Evolutionary conservation across 2,329 filamentous ascomycete genomes (phyloP).

Genomic region (Aspergillus nomiae): DNA sequence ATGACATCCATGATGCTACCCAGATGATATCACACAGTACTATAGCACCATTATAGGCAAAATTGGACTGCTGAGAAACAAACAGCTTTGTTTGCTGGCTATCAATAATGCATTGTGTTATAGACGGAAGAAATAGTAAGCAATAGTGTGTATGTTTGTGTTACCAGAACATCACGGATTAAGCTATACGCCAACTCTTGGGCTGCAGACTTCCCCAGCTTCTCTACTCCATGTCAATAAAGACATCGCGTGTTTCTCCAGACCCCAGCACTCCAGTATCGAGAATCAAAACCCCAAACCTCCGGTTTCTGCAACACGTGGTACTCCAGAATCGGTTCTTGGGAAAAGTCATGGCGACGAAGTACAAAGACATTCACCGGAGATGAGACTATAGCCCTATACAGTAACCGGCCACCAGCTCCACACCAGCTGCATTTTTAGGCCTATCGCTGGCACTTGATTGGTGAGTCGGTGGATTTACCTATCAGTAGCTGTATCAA

Average conservation of each 20-base stretch:
- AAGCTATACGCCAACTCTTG: not conserved
- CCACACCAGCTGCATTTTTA: not conserved
- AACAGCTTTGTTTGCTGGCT: not conserved
- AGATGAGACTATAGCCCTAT: not conserved
- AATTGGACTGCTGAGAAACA: not conserved
- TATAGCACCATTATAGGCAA: not conserved
- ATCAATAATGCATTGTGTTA: not conserved
- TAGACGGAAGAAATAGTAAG: not conserved
- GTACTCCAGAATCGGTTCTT: not conserved
- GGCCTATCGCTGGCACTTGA: not conserved
- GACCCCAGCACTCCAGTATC: constrained; percentile 2
- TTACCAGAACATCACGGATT: not conserved
- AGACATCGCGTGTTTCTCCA: not conserved
- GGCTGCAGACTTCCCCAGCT: not conserved
- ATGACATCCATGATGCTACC: not conserved
- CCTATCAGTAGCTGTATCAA: not conserved
- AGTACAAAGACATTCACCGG: not conserved
- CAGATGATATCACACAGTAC: not conserved
- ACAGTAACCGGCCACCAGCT: constrained; percentile 1
- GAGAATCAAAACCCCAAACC: not conserved
- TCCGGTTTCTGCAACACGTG: not conserved
- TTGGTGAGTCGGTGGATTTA: not conserved
- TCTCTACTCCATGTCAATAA: not conserved
- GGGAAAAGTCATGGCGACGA: not conserved
- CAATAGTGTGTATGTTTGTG: not conserved